Percentiles rank a stretch among this genome's conserved stretches.
phyloP scores from a whole-genome alignment of 352 stramenopile species.

The Globisporangium apiculatum region DNA sequence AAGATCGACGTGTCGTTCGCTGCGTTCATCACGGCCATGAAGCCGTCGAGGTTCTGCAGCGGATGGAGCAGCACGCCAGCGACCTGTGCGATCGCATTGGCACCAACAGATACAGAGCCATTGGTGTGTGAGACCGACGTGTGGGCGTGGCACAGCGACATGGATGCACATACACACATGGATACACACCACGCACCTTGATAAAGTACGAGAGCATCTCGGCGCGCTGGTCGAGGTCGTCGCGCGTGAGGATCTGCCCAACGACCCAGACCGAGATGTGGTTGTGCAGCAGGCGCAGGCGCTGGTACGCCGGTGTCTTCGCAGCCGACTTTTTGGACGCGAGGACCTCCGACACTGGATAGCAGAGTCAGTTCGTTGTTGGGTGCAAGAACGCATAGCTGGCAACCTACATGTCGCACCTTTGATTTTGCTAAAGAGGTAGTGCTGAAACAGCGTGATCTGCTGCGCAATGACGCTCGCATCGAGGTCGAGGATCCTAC shows the following conservation, averaged over 20 bases:
- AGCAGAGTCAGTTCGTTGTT: not conserved
- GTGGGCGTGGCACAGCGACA: too few species aligned
- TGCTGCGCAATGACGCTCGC: constrained; percentile 74
- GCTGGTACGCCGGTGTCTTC: constrained; percentile 79
- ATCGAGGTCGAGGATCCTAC: constrained; percentile 72
- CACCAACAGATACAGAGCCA: not conserved
- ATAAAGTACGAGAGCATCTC: constrained; percentile 83
- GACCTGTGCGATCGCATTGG: constrained; percentile 21
- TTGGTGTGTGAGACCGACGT: not conserved
- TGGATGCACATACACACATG: not conserved
- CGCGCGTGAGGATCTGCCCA: constrained; percentile 65
- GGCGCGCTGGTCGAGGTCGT: constrained; percentile 74
- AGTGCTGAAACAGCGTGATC: constrained; percentile 84
- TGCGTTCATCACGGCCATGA: constrained; percentile 89
- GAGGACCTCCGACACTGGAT: constrained; percentile 68
- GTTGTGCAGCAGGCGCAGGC: constrained; percentile 77
- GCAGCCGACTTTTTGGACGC: constrained; percentile 65
- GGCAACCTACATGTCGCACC: constrained; percentile 18
- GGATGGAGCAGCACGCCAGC: constrained; percentile 65
- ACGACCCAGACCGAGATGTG: constrained; percentile 84
- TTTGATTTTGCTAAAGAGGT: constrained; percentile 86
- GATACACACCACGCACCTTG: constrained; percentile 25
- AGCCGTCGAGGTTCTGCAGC: constrained; percentile 83
- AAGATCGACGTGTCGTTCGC: constrained; percentile 85
- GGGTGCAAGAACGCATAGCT: not conserved